Base-by-base conservation (phyloP, 176 grass and related monocot genomes). In the Poa pratensis region DNA sequence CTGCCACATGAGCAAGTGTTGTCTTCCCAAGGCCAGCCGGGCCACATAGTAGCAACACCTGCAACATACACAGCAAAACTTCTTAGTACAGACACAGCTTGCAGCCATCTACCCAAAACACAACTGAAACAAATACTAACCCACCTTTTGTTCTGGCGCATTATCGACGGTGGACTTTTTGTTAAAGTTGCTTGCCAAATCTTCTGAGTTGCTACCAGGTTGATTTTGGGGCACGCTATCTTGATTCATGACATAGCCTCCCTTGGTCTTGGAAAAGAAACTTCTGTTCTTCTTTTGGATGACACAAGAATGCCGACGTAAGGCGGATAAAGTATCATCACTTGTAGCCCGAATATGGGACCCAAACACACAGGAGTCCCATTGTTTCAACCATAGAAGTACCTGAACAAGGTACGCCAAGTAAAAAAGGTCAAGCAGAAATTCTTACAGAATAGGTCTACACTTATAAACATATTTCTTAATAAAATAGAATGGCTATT, bases 41-140 rank as follows among this genome's bases (percentile, higher is more conserved):
- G 40, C 96, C 96, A 90, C 96, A 98, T 58, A 98, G 83, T 85
- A 98, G 80, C 89, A 98, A 90, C 52, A 98, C 96, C 95, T 97
- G 87, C 60, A 92, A 66, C 69, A 69, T 62, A 50, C 24, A 19
- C 68, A 48, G 45, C 34, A 67, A 37, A 37, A 75, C 24, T n/a
- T 39, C 19, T 84, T 53, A 37, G 28, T 48, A 30, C 14, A 74
- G 26, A 46, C 32, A 77, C 9, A 85, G 10, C 43, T 15, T 63
- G 45, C 9, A 12, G n/a, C 59, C 40, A 83, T 69, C 78, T 13
- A 59, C 10, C 53, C 64, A 83, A 50, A n/a, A 48, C 69, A 84
- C 23, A 26, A 54, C 16, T 65, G 62, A 76, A 19, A 64, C 30
- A 24, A 66, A 55, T 34, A 45, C 9, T 66, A 72, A 20, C 72